Evolutionary conservation across 2,329 filamentous ascomycete species (phyloP).

Genomic region (Phialocephala sp.): DNA sequence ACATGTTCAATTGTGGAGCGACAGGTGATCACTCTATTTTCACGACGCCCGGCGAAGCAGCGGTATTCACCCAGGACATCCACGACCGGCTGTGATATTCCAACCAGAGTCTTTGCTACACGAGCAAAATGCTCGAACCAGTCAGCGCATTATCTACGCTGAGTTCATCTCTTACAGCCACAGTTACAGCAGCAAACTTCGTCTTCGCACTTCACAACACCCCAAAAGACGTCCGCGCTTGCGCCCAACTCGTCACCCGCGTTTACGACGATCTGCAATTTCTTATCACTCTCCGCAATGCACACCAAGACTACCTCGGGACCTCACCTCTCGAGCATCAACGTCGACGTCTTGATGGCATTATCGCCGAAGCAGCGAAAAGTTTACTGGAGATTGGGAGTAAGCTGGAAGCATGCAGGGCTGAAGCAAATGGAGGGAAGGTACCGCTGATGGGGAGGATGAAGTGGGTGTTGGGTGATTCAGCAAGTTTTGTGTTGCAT

Average conservation of each 20-base stretch:
- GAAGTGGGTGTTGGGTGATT: slow-evolving; percentile 18
- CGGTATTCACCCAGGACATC: not conserved
- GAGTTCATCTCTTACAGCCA: not conserved
- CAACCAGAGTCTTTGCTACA: not conserved
- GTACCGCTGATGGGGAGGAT: slow-evolving; percentile 13
- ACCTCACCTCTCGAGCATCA: not conserved
- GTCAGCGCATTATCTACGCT: slow-evolving; percentile 3
- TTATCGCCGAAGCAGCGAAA: not conserved
- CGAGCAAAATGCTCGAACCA: slow-evolving; percentile 7
- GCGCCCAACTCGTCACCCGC: slow-evolving; percentile 5
- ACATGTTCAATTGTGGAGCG: not conserved
- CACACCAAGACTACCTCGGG: not conserved
- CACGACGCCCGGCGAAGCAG: not conserved
- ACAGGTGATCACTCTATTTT: not conserved
- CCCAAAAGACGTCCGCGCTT: slow-evolving; percentile 6
- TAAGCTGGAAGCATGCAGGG: slow-evolving; percentile 13
- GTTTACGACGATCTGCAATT: slow-evolving; percentile 15
- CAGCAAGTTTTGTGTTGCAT: slow-evolving; percentile 1
- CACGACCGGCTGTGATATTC: not conserved
- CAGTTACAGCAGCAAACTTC: slow-evolving; percentile 9
- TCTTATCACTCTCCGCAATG: slow-evolving; percentile 2
- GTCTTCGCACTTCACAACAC: slow-evolving; percentile 12
- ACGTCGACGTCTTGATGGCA: not conserved
- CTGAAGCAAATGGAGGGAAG: slow-evolving; percentile 17
- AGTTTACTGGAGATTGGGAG: slow-evolving; percentile 3